These are phyloP conservation scores for Nyctanthes arbortristis DNA, from an alignment of 257 asterid genomes.

Conservation along the genomic window DNA sequence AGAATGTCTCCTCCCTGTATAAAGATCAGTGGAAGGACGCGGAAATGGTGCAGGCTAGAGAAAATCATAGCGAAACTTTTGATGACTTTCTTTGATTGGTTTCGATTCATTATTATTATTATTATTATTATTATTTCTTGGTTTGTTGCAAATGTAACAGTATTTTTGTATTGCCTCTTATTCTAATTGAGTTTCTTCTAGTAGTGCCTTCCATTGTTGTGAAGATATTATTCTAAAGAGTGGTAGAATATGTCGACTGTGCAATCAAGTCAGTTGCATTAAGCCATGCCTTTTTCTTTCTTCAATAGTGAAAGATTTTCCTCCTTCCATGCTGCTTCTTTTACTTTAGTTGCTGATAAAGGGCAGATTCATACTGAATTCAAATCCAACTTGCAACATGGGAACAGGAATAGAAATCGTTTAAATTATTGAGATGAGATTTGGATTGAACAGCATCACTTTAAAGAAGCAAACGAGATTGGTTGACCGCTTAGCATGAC, in stretches of 20 bases:
- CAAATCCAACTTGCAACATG: not conserved
- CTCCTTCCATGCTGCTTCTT: not conserved
- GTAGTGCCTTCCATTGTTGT: not conserved
- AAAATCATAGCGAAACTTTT: not conserved
- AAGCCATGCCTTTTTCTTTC: not conserved
- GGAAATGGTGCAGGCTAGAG: not conserved
- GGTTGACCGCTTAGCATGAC: no score
- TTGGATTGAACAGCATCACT: no score
- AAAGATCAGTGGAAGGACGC: conserved; percentile 13
- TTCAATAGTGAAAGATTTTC: not conserved
- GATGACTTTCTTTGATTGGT: conserved; percentile 8
- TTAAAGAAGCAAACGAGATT: no score
- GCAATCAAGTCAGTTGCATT: not conserved
- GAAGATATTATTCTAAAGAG: not conserved
- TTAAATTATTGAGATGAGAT: no score
- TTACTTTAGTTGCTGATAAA: not conserved
- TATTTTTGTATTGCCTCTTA: not conserved
- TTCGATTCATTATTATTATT: conserved; percentile 33
- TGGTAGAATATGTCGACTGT: not conserved
- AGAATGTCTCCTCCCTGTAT: not conserved
- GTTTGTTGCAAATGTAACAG: conserved; percentile 22
- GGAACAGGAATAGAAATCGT: no score
- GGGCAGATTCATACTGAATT: not conserved
- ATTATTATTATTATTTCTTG: conserved; percentile 11
- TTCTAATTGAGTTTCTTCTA: not conserved